phyloP scores from a whole-genome alignment of 306 rosid genomes.

The Lablab purpureus region DNA sequence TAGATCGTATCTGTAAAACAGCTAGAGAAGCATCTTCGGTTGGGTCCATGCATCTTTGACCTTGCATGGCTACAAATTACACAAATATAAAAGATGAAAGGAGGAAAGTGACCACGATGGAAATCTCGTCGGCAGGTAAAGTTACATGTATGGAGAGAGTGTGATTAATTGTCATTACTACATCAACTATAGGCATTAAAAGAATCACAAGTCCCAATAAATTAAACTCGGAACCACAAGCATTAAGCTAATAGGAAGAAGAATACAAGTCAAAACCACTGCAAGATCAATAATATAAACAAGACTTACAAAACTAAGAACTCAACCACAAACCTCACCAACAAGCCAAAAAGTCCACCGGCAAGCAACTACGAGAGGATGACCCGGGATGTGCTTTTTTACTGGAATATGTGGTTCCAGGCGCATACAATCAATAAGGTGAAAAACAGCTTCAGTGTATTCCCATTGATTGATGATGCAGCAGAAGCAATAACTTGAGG shows the following conservation, averaged over 20 bases:
- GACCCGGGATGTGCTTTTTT: constrained; percentile 33
- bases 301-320: constrained; percentile 62
- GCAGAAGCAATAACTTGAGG: constrained; percentile 64
- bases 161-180: constrained; percentile 58
- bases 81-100: constrained; percentile 21
- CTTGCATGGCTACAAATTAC: background rate
- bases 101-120: constrained; percentile 21
- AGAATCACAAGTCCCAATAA: constrained; percentile 66
- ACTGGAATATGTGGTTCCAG: constrained; percentile 51
- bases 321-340: constrained; percentile 62
- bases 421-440: constrained; percentile 54
- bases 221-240: constrained; percentile 52
- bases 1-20: constrained; percentile 3
- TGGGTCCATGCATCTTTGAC: constrained; percentile 23
- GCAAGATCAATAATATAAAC: constrained; percentile 62
- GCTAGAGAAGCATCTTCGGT: background rate
- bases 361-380: constrained; percentile 33
- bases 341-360: constrained; percentile 44
- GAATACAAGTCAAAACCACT: constrained; percentile 63
- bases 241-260: constrained; percentile 48
- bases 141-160: constrained; percentile 48
- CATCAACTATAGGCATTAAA: constrained; percentile 59
- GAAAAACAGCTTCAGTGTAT: constrained; percentile 53
- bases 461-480: constrained; percentile 44
- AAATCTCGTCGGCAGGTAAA: constrained; percentile 36